Base-by-base conservation (phyloP, 2,329 filamentous ascomycete species). In the Botrytis elliptica region DNA sequence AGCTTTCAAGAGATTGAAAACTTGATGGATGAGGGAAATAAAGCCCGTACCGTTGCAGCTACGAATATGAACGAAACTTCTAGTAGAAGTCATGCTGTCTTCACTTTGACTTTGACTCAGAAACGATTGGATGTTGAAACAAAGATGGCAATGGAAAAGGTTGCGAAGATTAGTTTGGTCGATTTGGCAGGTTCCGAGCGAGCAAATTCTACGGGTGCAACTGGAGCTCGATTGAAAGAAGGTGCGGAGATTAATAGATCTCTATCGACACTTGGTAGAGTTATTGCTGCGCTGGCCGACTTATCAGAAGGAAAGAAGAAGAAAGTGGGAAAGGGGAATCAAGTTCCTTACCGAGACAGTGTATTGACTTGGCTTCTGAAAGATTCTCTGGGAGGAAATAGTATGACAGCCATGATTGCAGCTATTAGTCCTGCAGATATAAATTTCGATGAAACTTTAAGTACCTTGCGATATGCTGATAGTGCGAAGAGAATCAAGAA, bases 51-150 rank as follows among this genome's bases (percentile, higher is more conserved):
- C 0, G 96, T 99, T 57, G 96, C 96, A 4, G 96, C 96, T 12
- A 99, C 96, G 57, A 99, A 98, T 88, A 99, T 99, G 96, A 99
- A 99, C 86, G 96, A 98, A 84, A 99, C 97, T 0, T 98, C 94
- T 75, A 97, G 94, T 88, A 92, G 96, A 86, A 98, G 95, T 82
- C 96, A 99, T 83, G 96, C 96, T 59, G 97, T 99, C 70, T 99
- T 99, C 82, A 99, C 97, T 33, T 86, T 99, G 71, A 98, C 95
- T 80, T 86, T 99, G 65, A 97, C 94, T 0, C 96, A 99, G 82
- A 98, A 98, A 83, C 91, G 93, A 75, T 92, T 92, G 81, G 96
- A 99, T 81, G 85, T 89, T 3, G 94, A 98, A 82, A 98, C 96
- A 0, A 97, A 94, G 77, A 97, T 99, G 95, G 94, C 95, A 79